A percentile compares a stretch with the other conserved stretches of the same genome.
Conservation (phyloP, 371 early-diverging fungal genomes). For the Apophysomyces elegans region DNA sequence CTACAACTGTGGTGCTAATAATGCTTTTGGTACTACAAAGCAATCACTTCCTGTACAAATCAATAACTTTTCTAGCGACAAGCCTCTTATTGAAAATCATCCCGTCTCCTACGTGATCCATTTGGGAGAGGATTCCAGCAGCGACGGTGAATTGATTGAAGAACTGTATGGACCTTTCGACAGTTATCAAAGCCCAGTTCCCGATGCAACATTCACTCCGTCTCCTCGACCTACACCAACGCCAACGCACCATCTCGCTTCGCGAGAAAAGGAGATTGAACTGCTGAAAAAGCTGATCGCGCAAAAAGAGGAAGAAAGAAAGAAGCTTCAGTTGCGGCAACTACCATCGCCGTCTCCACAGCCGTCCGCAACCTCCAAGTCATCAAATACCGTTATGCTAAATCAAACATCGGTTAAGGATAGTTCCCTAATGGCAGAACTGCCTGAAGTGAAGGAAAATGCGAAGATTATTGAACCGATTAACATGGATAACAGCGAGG, state of each 20-base stretch:
- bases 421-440: background rate
- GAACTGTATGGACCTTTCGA: slow-evolving; percentile 20
- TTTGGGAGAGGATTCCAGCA: background rate
- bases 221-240: slow-evolving; percentile 8
- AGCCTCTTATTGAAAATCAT: background rate
- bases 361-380: background rate
- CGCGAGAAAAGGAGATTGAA: slow-evolving; percentile 15
- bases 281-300: slow-evolving; percentile 16
- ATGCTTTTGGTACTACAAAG: background rate
- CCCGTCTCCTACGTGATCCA: slow-evolving; percentile 7
- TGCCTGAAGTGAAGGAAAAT: background rate
- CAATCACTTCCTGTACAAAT: background rate
- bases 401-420: background rate
- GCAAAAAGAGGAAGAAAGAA: slow-evolving; percentile 12
- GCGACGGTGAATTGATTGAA: slow-evolving; percentile 13
- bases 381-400: background rate
- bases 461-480: background rate
- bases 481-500: background rate
- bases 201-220: background rate
- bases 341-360: background rate
- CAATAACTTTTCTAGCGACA: background rate
- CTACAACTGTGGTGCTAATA: too few relatives aligned
- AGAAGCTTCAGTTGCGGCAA: slow-evolving; percentile 7
- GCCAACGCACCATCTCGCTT: slow-evolving; percentile 1
- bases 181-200: background rate